These are phyloP conservation scores for Meripilus lineatus DNA, from an alignment of 1,284 basidiomycete genomes.

Conservation along the genomic window DNA sequence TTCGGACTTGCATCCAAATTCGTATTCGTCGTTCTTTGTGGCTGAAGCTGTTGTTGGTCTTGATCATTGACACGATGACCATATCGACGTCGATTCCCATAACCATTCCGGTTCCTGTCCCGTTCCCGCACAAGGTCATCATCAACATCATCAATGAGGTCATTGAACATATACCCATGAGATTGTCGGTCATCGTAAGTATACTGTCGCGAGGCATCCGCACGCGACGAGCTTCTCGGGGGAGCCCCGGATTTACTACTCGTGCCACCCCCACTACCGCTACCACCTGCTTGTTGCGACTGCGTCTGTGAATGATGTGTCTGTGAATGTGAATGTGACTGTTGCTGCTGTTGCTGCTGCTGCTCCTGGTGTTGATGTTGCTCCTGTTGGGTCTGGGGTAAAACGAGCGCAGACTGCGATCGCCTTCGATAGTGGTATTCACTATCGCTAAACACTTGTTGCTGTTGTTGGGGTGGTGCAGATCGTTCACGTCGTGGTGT, in stretches of 20 bases:
- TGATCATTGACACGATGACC: conserved; percentile 12
- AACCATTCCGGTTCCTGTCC: neutral
- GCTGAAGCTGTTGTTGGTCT: conserved; percentile 16
- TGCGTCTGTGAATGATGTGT: too few relatives aligned
- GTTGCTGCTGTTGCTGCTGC: too few relatives aligned
- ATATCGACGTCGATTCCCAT: neutral
- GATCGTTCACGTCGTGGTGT: too few relatives aligned
- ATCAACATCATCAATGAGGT: conserved; percentile 9
- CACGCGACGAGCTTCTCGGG: neutral
- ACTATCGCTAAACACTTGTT: too few relatives aligned
- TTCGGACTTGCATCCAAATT: neutral
- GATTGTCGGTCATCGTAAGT: conserved; percentile 28
- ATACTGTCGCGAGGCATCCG: conserved; percentile 21
- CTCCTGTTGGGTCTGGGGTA: too few relatives aligned
- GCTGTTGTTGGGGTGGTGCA: too few relatives aligned
- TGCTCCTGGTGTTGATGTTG: too few relatives aligned
- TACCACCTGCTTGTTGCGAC: conserved; percentile 1
- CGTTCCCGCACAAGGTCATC: neutral
- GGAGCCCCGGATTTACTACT: neutral
- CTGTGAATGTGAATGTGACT: too few relatives aligned
- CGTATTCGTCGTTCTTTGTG: neutral
- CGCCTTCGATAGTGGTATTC: conserved; percentile 25
- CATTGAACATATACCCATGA: conserved; percentile 23
- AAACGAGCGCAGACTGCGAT: conserved; percentile 21
- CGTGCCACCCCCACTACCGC: neutral